phyloP scores from a whole-genome alignment of 495 filamentous ascomycete genomes.

The Aspergillus carlsbadensis region DNA sequence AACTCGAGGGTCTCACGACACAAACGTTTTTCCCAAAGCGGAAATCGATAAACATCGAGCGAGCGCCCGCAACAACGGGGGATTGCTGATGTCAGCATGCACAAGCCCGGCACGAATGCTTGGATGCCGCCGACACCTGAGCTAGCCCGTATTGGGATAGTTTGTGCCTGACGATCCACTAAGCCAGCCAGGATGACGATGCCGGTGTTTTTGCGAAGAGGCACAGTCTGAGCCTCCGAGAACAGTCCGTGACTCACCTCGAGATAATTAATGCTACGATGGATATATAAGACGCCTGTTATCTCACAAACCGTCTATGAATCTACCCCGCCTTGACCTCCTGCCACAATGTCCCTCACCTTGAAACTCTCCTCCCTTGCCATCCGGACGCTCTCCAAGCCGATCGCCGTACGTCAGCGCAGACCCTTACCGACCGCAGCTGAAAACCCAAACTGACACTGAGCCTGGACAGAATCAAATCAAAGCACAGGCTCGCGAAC shows the following conservation, averaged over 20 bases:
- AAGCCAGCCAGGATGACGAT: slow-evolving; percentile 6
- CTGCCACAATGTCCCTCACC: slow-evolving; percentile 49
- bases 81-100: slow-evolving; percentile 30
- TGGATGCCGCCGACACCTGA: slow-evolving; percentile 9
- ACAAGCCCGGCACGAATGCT: slow-evolving; percentile 8
- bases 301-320: neutral
- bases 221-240: neutral
- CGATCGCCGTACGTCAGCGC: slow-evolving; percentile 58
- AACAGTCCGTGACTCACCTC: neutral
- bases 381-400: slow-evolving; percentile 70
- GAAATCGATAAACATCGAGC: slow-evolving; percentile 47
- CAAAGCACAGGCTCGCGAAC: slow-evolving; percentile 91
- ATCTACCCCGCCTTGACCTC: neutral
- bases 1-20: slow-evolving; percentile 23
- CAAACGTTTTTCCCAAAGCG: slow-evolving; percentile 39
- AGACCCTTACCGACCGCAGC: slow-evolving; percentile 32
- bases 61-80: slow-evolving; percentile 25
- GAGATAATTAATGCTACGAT: neutral
- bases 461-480: slow-evolving; percentile 70
- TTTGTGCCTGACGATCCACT: slow-evolving; percentile 16
- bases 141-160: neutral
- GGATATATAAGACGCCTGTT: neutral
- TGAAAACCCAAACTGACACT: slow-evolving; percentile 35
- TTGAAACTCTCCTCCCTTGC: slow-evolving; percentile 68
- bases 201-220: neutral